phyloP scores from a whole-genome alignment of 2,329 filamentous ascomycete species.

The Neoarthrinium moseri region DNA sequence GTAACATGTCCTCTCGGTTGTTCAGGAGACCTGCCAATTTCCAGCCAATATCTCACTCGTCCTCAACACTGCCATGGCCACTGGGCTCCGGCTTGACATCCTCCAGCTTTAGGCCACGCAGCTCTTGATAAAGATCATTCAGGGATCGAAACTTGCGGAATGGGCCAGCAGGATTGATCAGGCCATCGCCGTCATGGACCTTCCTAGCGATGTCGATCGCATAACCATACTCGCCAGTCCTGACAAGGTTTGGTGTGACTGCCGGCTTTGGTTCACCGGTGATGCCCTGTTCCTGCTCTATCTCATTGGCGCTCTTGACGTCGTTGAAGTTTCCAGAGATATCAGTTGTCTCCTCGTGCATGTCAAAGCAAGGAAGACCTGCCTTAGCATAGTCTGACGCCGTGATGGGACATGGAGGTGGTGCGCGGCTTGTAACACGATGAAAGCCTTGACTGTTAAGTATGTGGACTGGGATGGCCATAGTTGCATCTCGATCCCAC shows the following conservation, averaged over 20 bases:
- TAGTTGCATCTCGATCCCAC: conserved; percentile 13
- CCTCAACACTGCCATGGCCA: too few species aligned
- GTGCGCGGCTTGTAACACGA: conserved; percentile 30
- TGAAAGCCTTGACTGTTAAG: conserved; percentile 33
- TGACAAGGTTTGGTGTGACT: conserved; percentile 5
- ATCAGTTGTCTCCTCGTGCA: neutral
- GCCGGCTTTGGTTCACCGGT: conserved; percentile 3
- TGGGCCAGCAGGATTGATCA: conserved; percentile 14
- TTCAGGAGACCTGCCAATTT: too few species aligned
- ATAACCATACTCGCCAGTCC: neutral
- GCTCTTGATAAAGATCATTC: conserved; percentile 3
- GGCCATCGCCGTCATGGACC: conserved; percentile 14
- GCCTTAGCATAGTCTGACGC: neutral
- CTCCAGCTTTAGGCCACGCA: neutral
- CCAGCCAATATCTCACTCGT: too few species aligned
- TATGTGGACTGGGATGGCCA: conserved; percentile 30
- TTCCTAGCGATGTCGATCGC: neutral
- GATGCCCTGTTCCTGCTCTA: neutral
- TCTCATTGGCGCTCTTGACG: conserved; percentile 1
- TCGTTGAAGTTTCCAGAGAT: neutral
- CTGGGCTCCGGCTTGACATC: too few species aligned
- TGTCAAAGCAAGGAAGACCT: conserved; percentile 1
- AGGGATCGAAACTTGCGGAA: conserved; percentile 15
- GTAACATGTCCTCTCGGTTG: too few species aligned
- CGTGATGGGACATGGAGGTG: conserved; percentile 32